phyloP scores from a whole-genome alignment of 1,139 yeast species.

The Suzukiozyma palmioleophila region DNA sequence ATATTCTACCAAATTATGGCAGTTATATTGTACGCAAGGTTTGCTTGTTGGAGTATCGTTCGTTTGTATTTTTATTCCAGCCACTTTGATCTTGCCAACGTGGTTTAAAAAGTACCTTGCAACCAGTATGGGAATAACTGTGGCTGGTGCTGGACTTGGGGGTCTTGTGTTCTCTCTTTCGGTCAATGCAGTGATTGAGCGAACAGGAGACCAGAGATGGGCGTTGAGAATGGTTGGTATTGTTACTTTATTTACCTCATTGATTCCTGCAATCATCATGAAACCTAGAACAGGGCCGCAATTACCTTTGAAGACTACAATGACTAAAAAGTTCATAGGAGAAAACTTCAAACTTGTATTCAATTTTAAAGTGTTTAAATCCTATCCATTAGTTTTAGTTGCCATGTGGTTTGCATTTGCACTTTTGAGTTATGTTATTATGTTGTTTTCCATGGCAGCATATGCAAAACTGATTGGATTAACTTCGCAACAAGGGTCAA shows the following conservation, averaged over 20 bases:
- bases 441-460: slow-evolving; percentile 58
- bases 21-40: slow-evolving; percentile 68
- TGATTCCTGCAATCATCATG: slow-evolving; percentile 32
- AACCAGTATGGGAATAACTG: slow-evolving; percentile 58
- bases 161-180: slow-evolving; percentile 54
- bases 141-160: slow-evolving; percentile 64
- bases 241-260: slow-evolving; percentile 39
- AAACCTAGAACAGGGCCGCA: slow-evolving; percentile 39
- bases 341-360: slow-evolving; percentile 20
- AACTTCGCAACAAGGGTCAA: slow-evolving; percentile 50
- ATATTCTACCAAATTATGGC: slow-evolving; percentile 57
- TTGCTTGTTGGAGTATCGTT: slow-evolving; percentile 59
- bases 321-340: slow-evolving; percentile 16
- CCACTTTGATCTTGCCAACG: slow-evolving; percentile 52
- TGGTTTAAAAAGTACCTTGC: slow-evolving; percentile 59
- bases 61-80: slow-evolving; percentile 57
- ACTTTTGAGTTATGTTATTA: slow-evolving; percentile 53
- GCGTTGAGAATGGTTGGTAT: slow-evolving; percentile 60
- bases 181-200: slow-evolving; percentile 42
- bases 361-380: slow-evolving; percentile 26
- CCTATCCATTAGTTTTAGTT: slow-evolving; percentile 37
- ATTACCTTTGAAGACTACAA: slow-evolving; percentile 19
- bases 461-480: slow-evolving; percentile 61
- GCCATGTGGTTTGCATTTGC: slow-evolving; percentile 55
- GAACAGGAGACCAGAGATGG: slow-evolving; percentile 59